A percentile compares a stretch with the other conserved stretches of the same genome.
phyloP scores from a whole-genome alignment of 345 rosid species.

The Citrus hindsii region DNA sequence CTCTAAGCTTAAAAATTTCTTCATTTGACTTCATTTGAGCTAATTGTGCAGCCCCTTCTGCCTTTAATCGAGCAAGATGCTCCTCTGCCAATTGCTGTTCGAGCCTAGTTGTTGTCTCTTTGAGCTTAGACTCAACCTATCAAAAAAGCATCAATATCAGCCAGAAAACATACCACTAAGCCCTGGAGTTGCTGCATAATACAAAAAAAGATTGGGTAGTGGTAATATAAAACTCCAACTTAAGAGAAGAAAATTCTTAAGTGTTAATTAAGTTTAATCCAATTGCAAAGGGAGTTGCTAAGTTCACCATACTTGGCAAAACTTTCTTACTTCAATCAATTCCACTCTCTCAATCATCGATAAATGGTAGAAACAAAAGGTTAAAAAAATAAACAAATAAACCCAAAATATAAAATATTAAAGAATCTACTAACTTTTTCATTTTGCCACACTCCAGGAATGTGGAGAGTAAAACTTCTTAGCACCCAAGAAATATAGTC shows the following conservation, averaged over 20 bases:
- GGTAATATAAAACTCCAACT: background rate
- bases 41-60: constrained; percentile 53
- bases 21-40: constrained; percentile 65
- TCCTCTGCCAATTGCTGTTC: constrained; percentile 76
- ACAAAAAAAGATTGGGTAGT: background rate
- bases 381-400: background rate
- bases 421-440: background rate
- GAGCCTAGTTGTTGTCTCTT: constrained; percentile 29
- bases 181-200: background rate
- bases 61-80: constrained; percentile 68
- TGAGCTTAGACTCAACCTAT: constrained; percentile 50
- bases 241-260: background rate
- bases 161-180: background rate
- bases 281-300: background rate
- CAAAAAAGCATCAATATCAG: background rate
- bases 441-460: background rate
- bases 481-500: too few species aligned
- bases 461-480: too few species aligned
- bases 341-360: background rate
- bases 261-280: background rate
- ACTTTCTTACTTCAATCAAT: background rate
- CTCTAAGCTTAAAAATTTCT: constrained; percentile 68
- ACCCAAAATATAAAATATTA: background rate
- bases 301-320: background rate
- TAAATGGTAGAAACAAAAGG: background rate